Evolutionary conservation across 495 filamentous ascomycete species (phyloP), one percentile per base, ranked within the genome.

Genomic region (Aspergillus homomorphus): DNA sequence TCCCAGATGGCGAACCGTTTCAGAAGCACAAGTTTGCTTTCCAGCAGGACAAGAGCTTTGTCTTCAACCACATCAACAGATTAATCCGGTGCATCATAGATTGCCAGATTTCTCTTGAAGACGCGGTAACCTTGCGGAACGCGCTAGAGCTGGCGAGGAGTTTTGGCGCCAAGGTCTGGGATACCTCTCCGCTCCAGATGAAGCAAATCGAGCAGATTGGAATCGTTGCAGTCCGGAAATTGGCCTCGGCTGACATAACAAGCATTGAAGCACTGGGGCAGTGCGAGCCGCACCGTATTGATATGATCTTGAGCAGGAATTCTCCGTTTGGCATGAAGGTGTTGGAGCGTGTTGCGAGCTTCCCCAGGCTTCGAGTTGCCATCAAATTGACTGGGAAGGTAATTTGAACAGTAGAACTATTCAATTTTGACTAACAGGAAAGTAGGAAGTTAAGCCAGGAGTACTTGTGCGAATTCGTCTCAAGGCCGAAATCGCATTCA

Each of bases 151-250:
- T 98, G 19, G 80, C 85, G 7, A 79, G 95, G 57, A 90, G 89
- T 56, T 79, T 98, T 43, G 80, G 82, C 26, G 91, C 90, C 12
- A 84, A 82, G 57, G 88, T 85, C 4, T 98, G 95, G 95, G 95
- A 98, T 59, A 83, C 88, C 33, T 90, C 87, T 0, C 85, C 90
- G 1, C 79, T 87, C 18, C 90, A 97, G 55, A 82, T 98, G 69
- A 92, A 89, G 55, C 94, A 98, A 66, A 80, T 98, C 9, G 86
- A 89, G 3, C 82, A 86, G n/a, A 81, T 96, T 49, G 95, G 93
- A 0, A 77, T 86, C 15, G 91, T 87, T 3, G 81, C 84, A 6
- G 85, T 94, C 42, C 80, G 89, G 28, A 96, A 92, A 68, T 80
- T 97, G 42, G 86, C 86, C 8, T 79, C 78, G 55, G 84, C 84